Evolutionary conservation across 768 basidiomycete species (phyloP).

Genomic region (Pleurotus cornucopiae): DNA sequence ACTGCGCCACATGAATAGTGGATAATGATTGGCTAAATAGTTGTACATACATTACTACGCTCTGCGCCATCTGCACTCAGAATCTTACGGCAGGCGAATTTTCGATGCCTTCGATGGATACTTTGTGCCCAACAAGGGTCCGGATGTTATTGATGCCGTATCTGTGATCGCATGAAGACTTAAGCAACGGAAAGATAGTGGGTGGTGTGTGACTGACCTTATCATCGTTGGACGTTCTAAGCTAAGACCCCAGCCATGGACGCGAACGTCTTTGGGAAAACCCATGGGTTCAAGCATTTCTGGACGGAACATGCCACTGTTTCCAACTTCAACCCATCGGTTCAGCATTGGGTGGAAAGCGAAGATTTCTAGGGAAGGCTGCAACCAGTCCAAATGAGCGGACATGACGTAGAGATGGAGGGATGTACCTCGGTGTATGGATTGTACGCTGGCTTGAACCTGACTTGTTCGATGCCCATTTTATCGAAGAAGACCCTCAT

Average conservation of each 20-base stretch:
- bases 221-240: slow-evolving; percentile 99
- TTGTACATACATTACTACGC: too few relatives aligned
- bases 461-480: slow-evolving; percentile 90
- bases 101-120: slow-evolving; percentile 84
- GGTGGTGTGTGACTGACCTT: slow-evolving; percentile 48
- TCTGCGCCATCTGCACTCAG: slow-evolving; percentile 30
- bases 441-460: slow-evolving; percentile 99
- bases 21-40: too few relatives aligned
- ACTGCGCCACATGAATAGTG: too few relatives aligned
- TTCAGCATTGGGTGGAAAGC: slow-evolving; percentile 93
- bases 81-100: slow-evolving; percentile 89
- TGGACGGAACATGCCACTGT: slow-evolving; percentile 99
- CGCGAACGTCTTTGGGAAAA: slow-evolving; percentile 92
- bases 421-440: slow-evolving; percentile 85
- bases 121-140: slow-evolving; percentile 96
- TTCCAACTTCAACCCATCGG: slow-evolving; percentile 97
- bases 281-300: slow-evolving; percentile 99
- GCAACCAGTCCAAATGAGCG: background rate
- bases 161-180: slow-evolving; percentile 31
- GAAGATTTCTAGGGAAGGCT: slow-evolving; percentile 98
- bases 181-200: background rate
- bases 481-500: slow-evolving; percentile 98
- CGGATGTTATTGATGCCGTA: slow-evolving; percentile 98
- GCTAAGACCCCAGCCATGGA: slow-evolving; percentile 94
- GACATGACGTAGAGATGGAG: slow-evolving; percentile 1